A percentile compares a stretch with the other conserved stretches of the same genome.
Conservation (phyloP, 768 basidiomycete genomes). For the Kwoniella pini region DNA sequence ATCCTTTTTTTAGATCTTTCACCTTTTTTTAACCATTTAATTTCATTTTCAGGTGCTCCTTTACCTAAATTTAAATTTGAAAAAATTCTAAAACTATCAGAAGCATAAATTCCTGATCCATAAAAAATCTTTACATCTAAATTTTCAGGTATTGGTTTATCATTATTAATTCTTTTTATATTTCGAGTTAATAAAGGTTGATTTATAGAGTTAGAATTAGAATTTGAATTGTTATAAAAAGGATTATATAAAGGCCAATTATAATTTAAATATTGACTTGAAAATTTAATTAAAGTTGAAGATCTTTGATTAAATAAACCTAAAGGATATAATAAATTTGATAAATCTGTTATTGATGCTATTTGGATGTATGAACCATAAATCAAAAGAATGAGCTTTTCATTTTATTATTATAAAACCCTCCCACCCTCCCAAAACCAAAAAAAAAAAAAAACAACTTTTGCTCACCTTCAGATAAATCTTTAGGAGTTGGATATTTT, state of each 20-base stretch:
- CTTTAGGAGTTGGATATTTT: slow-evolving; percentile 64
- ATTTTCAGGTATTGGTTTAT: slow-evolving; percentile 23
- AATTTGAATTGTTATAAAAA: not conserved
- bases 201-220: not conserved
- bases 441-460: not conserved
- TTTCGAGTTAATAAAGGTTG: no score
- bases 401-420: no score
- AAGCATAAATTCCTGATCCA: slow-evolving; percentile 69
- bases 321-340: slow-evolving; percentile 60
- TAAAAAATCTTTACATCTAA: slow-evolving; percentile 62
- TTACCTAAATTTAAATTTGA: slow-evolving; percentile 49
- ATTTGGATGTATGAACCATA: not conserved
- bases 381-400: no score
- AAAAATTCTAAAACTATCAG: slow-evolving; percentile 76
- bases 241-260: slow-evolving; percentile 24
- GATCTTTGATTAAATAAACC: slow-evolving; percentile 66
- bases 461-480: slow-evolving; percentile 62
- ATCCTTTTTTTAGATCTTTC: slow-evolving; percentile 20
- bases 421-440: not conserved
- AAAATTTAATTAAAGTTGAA: slow-evolving; percentile 62
- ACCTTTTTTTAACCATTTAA: slow-evolving; percentile 29
- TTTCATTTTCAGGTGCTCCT: slow-evolving; percentile 42
- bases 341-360: slow-evolving; percentile 60
- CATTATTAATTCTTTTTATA: no score
- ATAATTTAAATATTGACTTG: slow-evolving; percentile 59